Base-by-base conservation (phyloP, 1,139 yeast genomes). In the Spathaspora sp. region DNA sequence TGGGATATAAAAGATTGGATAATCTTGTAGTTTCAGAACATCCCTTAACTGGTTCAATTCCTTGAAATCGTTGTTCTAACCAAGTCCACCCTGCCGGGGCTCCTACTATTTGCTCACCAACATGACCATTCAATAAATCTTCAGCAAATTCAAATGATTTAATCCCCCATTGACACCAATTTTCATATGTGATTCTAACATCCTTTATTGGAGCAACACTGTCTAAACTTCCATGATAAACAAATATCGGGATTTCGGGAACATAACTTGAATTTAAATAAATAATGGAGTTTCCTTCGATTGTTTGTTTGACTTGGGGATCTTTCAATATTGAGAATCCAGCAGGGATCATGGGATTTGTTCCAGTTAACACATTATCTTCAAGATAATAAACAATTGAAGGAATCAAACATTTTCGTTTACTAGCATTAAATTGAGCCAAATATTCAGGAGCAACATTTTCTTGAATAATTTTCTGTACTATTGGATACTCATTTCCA, bases 161-260 rank as follows among this genome's bases (percentile, higher is more conserved):
- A 18, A 65, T 60, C 2, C 68, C 72, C 49, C 58, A 53, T 2
- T 50, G 57, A 54, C 74, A 69, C 68, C 72, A 70, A 25, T 47
- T 52, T 13, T 65, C 52, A 49, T 60, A 68, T 4, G 57, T 61
- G 45, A 65, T 56, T 41, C 53, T 52, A 1, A 64, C 56, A 39
- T 58, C 57, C 15, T 41, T 44, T 40, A 55, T 59, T 2, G 72
- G 72, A 31, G 65, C 65, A 43, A 70, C 56, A 6, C 52, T 51
- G 49, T 70, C 75, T 6, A 58, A 45, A 24, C 51, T 43, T 1
- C 72, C 71, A 45, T 70, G 74, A 54, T 60, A 68, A 9, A 68
- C 56, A 44, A 68, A 68, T 2, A 70, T 42, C 1, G 74, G 75
- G 11, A 68, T 58, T 36, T 63, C 50, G 1, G 75, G 74, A 29